These are phyloP conservation scores for Lodderomyces oxycetoniae DNA, from an alignment of 1,139 yeast species.

Conservation along the genomic window DNA sequence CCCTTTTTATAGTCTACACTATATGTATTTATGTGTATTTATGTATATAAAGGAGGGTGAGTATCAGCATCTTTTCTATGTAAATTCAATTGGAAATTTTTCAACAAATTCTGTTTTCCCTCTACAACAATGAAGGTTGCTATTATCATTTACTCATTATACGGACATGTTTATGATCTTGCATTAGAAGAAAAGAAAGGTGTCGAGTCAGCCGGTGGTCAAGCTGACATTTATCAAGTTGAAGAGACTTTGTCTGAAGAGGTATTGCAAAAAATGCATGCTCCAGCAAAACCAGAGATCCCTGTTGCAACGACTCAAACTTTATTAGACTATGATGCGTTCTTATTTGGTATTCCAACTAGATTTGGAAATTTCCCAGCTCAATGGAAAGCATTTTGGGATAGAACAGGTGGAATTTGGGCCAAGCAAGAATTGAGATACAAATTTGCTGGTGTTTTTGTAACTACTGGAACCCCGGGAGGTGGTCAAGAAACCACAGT, in stretches of 20 bases:
- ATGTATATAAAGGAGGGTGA: no score
- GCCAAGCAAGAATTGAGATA: conserved; percentile 32
- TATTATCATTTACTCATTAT: conserved; percentile 34
- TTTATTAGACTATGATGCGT: conserved; percentile 32
- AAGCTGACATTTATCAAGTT: conserved; percentile 34
- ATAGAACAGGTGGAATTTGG: conserved; percentile 37
- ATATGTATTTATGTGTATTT: no score
- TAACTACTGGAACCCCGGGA: conserved; percentile 35
- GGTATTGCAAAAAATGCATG: conserved; percentile 31
- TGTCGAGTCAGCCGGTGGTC: conserved; percentile 37
- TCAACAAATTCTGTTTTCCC: no score
- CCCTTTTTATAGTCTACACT: no score
- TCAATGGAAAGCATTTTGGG: conserved; percentile 39
- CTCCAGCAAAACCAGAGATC: conserved; percentile 27
- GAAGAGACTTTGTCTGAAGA: conserved; percentile 27
- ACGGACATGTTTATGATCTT: conserved; percentile 33
- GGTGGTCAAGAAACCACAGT: conserved; percentile 40
- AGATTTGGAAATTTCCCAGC: conserved; percentile 37
- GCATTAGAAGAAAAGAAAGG: conserved; percentile 34
- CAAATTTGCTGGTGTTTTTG: conserved; percentile 36
- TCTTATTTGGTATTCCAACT: conserved; percentile 37
- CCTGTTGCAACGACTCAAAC: conserved; percentile 32
- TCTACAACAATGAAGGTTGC: no score
- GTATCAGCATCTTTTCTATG: no score
- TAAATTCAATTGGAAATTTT: no score